These are phyloP conservation scores for Xylariales sp. DNA, from an alignment of 2,329 filamentous ascomycete species.

Conservation along the genomic window DNA sequence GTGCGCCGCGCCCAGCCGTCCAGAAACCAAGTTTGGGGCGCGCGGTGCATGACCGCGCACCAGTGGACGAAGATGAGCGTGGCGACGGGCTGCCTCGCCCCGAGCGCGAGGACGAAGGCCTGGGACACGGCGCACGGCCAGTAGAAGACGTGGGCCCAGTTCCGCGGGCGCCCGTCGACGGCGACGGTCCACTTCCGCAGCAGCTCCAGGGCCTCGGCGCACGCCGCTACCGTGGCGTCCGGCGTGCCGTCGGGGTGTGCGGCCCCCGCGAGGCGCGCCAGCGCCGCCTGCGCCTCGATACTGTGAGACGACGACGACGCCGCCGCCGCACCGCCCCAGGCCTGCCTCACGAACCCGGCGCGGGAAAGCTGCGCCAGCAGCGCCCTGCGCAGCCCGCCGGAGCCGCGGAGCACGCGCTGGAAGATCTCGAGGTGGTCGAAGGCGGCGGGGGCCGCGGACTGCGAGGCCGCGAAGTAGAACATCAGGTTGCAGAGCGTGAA, in stretches of 20 bases:
- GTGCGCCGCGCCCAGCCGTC: constrained; percentile 11
- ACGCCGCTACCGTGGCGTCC: background rate
- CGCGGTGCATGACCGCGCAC: constrained; percentile 6
- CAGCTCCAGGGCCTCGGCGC: background rate
- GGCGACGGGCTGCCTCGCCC: background rate
- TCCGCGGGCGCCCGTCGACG: background rate
- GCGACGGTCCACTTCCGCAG: background rate
- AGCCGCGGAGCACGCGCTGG: constrained; percentile 5
- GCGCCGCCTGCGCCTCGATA: background rate
- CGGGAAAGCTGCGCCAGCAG: background rate
- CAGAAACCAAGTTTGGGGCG: constrained; percentile 3
- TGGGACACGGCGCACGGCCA: constrained; percentile 10
- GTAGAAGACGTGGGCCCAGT: constrained; percentile 8
- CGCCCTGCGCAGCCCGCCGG: background rate
- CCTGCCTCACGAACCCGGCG: background rate
- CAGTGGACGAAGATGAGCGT: constrained; percentile 6
- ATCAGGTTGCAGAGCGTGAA: constrained; percentile 9
- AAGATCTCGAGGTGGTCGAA: constrained; percentile 18
- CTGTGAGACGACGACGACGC: no score
- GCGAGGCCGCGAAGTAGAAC: constrained; percentile 2
- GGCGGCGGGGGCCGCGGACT: background rate
- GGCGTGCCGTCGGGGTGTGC: background rate
- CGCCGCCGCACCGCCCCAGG: no score
- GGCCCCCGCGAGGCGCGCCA: background rate
- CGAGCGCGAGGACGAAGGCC: background rate